Evolutionary conservation across 2,329 filamentous ascomycete species (phyloP), one percentile per base, ranked within the genome.

Genomic region (Gnomoniopsis sp.): DNA sequence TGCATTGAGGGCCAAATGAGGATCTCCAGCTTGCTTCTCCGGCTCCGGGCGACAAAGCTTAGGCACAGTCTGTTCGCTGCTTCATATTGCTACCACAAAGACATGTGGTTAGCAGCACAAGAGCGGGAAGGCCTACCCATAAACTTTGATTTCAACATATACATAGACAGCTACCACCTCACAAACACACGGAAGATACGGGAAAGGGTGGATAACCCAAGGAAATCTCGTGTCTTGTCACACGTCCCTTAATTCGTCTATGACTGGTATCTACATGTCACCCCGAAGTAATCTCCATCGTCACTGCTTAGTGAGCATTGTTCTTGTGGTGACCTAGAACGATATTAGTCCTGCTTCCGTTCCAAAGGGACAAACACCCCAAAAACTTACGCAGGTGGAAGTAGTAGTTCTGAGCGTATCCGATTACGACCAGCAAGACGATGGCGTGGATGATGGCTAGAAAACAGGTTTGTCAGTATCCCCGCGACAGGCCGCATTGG

Each of bases 371-470:
- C 6, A 23, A 19, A 2, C 3, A 1, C 43, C n/a, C 14, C 33
- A 52, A 58, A 57, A 17, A 87, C 91, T 78, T 88, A 99, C 95
- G 91, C 72, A 99, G 85, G 81, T 99, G 96, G 90, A 96, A 98
- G 86, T 99, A 98, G 88, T 99, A 99, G 82, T 96, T 93, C 81
- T 98, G 91, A 70, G 89, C 90, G 79, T 99, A 99, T 71, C 95
- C 93, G 68, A 98, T 74, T 66, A 86, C 77, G 66, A 96, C 79
- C 63, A 99, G 79, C 73, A 86, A 81, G 68, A 84, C 87, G 70
- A 99, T 88, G 69, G 87, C 83, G 78, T 99, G 95, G 70, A 96
- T 82, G 72, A 99, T 85, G 65, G 95, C 95, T 99, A 69, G 61
- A 63, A 61, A 14, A 26, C 43, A 55, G 60, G n/a, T 38, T 33